phyloP scores from a whole-genome alignment of 2,329 filamentous ascomycete species.

The Cercospora nicotianae region DNA sequence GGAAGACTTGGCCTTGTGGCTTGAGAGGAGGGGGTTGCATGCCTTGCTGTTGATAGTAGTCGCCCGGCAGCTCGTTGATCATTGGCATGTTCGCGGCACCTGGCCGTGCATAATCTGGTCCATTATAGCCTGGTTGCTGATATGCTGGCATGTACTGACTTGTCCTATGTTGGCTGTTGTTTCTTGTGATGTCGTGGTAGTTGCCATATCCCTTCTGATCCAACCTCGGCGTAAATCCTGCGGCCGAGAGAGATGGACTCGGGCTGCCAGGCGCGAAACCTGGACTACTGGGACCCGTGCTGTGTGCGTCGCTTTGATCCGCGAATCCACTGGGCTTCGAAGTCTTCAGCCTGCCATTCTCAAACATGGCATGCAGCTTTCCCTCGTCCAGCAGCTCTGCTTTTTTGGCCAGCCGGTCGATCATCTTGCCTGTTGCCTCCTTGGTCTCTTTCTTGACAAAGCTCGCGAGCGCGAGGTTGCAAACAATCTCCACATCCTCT shows the following conservation, averaged over 20 bases:
- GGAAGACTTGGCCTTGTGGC: conserved; percentile 27
- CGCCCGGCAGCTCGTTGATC: conserved; percentile 46
- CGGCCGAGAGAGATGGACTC: conserved; percentile 16
- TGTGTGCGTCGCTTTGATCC: conserved; percentile 14
- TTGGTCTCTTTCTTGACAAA: conserved; percentile 69
- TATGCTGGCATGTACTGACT: conserved; percentile 32
- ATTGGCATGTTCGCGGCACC: conserved; percentile 33
- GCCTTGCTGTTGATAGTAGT: conserved; percentile 36
- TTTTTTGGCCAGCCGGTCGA: conserved; percentile 68
- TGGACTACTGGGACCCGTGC: conserved; percentile 8
- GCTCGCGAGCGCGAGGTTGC: conserved; percentile 60
- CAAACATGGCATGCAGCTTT: conserved; percentile 65
- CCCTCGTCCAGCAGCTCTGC: conserved; percentile 65
- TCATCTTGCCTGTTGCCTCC: conserved; percentile 66
- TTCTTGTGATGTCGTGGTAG: conserved; percentile 33
- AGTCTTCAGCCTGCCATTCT: conserved; percentile 63
- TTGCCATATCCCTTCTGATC: conserved; percentile 35
- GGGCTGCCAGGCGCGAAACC: conserved; percentile 27
- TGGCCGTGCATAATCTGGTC: conserved; percentile 27
- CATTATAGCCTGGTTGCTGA: conserved; percentile 32
- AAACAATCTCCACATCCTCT: conserved; percentile 70
- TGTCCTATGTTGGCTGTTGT: conserved; percentile 16
- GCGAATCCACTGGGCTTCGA: conserved; percentile 50
- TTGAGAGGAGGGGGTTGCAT: conserved; percentile 29
- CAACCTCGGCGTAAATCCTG: conserved; percentile 19